These are phyloP conservation scores for Chaetoceros tenuissimus DNA, from an alignment of 108 stramenopile genomes.

Conservation along the genomic window DNA sequence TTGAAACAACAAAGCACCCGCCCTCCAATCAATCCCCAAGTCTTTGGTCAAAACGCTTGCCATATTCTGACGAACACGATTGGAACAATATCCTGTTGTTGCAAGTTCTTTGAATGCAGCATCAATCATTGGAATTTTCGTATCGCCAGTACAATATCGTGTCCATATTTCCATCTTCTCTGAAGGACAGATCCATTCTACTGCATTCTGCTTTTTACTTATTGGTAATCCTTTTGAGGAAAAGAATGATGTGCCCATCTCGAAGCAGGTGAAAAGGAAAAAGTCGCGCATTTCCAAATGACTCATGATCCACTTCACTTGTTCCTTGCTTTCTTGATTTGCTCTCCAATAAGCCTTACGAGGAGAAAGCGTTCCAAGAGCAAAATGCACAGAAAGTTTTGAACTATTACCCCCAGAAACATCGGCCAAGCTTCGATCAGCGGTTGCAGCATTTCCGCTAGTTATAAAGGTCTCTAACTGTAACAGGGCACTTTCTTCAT, in stretches of 20 bases:
- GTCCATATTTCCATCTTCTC: conserved; percentile 13
- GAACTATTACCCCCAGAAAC: conserved; percentile 47
- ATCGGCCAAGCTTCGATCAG: conserved; percentile 43
- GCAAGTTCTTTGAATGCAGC: conserved; percentile 86
- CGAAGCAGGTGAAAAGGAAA: conserved; percentile 48
- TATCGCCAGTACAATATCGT: conserved; percentile 59
- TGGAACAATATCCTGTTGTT: conserved; percentile 83
- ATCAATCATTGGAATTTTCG: conserved; percentile 83
- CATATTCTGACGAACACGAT: conserved; percentile 87
- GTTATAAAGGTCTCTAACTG: conserved; percentile 33
- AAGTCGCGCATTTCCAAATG: conserved; percentile 74
- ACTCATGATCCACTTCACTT: conserved; percentile 41
- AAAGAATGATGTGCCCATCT: conserved; percentile 21
- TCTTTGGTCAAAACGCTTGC: conserved; percentile 83
- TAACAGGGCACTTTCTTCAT: conserved; percentile 23
- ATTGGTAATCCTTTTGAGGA: conserved; percentile 24
- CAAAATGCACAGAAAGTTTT: conserved; percentile 27
- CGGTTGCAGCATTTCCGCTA: conserved; percentile 29
- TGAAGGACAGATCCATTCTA: neutral
- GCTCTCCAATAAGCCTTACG: conserved; percentile 30
- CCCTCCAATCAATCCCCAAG: conserved; percentile 79
- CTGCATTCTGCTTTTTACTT: conserved; percentile 6
- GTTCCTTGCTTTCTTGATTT: conserved; percentile 17
- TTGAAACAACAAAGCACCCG: conserved; percentile 84
- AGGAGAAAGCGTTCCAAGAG: conserved; percentile 47